phyloP scores from a whole-genome alignment of 108 stramenopile species.

The Pseudonitzschia pungens region DNA sequence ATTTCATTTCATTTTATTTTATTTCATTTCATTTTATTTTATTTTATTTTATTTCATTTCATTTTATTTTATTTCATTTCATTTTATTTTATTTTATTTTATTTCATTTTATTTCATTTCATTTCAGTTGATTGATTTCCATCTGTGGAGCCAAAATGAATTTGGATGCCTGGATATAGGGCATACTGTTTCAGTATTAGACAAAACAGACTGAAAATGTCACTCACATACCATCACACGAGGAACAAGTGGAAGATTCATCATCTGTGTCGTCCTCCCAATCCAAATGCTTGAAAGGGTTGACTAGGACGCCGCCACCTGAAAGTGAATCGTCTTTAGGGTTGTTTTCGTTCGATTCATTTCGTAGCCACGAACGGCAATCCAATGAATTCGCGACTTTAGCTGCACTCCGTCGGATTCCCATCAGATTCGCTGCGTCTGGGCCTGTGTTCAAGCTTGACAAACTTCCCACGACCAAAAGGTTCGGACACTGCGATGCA shows the following conservation, averaged over 20 bases:
- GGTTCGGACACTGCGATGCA: background rate
- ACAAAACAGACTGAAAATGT: too few relatives aligned
- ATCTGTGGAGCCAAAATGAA: too few relatives aligned
- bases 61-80: too few relatives aligned
- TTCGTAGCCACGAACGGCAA: conserved; percentile 47
- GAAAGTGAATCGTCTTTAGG: background rate
- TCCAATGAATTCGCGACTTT: conserved; percentile 52
- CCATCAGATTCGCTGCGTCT: conserved; percentile 73
- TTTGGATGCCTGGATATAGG: too few relatives aligned
- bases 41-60: too few relatives aligned
- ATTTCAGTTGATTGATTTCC: too few relatives aligned
- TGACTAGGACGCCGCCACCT: background rate
- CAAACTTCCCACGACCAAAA: conserved; percentile 62
- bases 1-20: too few relatives aligned
- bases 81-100: too few relatives aligned
- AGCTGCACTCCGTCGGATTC: conserved; percentile 59
- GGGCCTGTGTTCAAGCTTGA: conserved; percentile 62
- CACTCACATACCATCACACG: background rate
- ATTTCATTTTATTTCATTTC: too few relatives aligned
- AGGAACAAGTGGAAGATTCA: background rate
- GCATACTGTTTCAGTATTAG: too few relatives aligned
- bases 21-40: too few relatives aligned
- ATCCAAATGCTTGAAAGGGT: background rate
- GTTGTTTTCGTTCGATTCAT: background rate
- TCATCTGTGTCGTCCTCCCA: background rate